A percentile compares a stretch with the other conserved stretches of the same genome.
Evolutionary conservation across 495 filamentous ascomycete genomes (phyloP).

Genomic region (Xylaria flabelliformis): DNA sequence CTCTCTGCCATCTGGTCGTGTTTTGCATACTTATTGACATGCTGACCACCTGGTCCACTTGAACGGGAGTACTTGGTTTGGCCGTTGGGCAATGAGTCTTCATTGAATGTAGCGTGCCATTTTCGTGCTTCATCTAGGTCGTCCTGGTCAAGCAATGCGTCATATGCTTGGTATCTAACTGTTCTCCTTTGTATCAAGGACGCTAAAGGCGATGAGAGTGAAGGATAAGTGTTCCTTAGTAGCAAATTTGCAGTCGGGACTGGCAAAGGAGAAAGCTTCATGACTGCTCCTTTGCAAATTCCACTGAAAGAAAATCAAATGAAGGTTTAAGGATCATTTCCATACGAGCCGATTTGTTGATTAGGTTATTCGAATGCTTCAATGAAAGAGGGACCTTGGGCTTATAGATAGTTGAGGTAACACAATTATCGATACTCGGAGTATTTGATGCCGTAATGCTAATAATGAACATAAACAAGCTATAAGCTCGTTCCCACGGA

Average conservation of each 20-base stretch:
- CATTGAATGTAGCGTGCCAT: conserved; percentile 74
- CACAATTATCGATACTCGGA: neutral
- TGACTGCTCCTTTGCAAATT: no score
- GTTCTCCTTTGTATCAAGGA: conserved; percentile 21
- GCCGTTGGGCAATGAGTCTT: conserved; percentile 69
- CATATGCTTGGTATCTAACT: conserved; percentile 45
- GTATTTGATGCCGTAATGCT: neutral
- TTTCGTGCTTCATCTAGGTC: conserved; percentile 72
- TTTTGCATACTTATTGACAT: conserved; percentile 84
- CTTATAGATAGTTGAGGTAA: neutral
- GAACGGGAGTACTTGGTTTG: conserved; percentile 80
- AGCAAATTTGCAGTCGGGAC: conserved; percentile 1
- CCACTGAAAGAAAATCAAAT: no score
- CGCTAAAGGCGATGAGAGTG: neutral
- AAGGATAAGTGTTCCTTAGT: neutral
- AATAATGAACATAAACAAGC: neutral
- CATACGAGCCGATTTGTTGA: neutral
- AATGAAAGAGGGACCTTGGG: neutral
- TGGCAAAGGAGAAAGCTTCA: neutral
- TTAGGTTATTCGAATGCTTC: neutral
- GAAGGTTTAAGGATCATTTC: neutral
- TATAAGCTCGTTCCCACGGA: neutral
- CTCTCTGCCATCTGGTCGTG: neutral
- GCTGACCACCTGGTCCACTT: conserved; percentile 93
- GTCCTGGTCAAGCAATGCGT: conserved; percentile 54